phyloP scores from a whole-genome alignment of 78 protist species.

The Neovahlkampfia damariscottae region DNA sequence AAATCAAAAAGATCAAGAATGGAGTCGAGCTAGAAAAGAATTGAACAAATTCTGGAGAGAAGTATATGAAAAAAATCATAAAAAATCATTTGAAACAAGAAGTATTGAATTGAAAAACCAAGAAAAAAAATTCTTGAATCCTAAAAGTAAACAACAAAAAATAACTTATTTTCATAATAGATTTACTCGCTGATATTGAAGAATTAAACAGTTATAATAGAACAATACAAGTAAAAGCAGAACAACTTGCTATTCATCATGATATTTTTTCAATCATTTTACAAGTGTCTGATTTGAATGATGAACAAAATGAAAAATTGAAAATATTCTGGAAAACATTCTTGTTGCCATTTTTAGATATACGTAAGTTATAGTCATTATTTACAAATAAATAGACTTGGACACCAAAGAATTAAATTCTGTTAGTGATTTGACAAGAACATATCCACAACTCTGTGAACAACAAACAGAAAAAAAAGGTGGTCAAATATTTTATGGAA shows the following conservation, averaged over 20 bases:
- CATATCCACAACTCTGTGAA: too few species aligned
- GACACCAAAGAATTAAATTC: too few species aligned
- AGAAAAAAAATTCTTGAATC: not conserved
- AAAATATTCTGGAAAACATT: not conserved
- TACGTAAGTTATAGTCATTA: not conserved
- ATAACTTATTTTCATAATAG: too few species aligned
- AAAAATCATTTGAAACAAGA: not conserved
- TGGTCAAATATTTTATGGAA: too few species aligned
- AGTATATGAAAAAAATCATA: slow-evolving; percentile 54
- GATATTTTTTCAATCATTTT: not conserved
- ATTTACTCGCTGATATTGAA: not conserved
- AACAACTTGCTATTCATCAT: not conserved
- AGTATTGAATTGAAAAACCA: not conserved
- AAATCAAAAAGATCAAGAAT: slow-evolving; percentile 62
- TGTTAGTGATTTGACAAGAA: too few species aligned
- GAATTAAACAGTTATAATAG: not conserved
- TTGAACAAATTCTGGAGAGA: slow-evolving; percentile 71
- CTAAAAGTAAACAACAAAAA: too few species aligned
- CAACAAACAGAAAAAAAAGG: too few species aligned
- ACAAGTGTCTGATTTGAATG: not conserved
- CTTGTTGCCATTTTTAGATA: not conserved
- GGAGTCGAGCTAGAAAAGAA: slow-evolving; percentile 53
- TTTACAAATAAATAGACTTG: not conserved
- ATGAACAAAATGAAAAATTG: not conserved
- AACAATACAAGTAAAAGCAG: not conserved